Evolutionary conservation across 495 filamentous ascomycete genomes (phyloP), one percentile per base, ranked within the genome.

Genomic region (Penicillium roqueforti): DNA sequence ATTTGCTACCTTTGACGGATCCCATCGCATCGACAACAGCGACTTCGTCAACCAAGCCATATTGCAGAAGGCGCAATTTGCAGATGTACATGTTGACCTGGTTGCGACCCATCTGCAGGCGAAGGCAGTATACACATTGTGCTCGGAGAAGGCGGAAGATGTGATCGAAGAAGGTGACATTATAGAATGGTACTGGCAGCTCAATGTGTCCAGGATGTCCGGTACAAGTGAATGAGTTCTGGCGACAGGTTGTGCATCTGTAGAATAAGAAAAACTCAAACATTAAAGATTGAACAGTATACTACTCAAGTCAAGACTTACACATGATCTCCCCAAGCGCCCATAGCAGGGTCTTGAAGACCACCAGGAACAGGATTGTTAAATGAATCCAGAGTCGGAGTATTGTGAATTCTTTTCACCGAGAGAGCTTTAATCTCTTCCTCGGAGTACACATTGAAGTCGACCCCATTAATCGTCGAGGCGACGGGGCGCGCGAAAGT

Each of bases 131-230:
- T 47, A 85, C 78, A 69, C 95, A 99, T 74, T 89, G 88, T 37
- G 87, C 85, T 48, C 89, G 83, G 31, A 99, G 77, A 16, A 99
- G 74, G 25, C 89, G 83, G 47, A 92, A 80, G 47, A 88, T 76
- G 68, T 96, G 92, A 66, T 95, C 90, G 77, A 99, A 86, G 69
- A 96, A 96, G 1, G 89, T 86, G 22, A 91, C 87, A 73, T 97
- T 92, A 67, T 97, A 99, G 45, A 96, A 85, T 39, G 87, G 87
- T 10, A 92, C 84, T 3, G 95, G 92, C 23, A 99, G 83, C 58
- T 96, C 90, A 67, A 99, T 95, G 67, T 97, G 93, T 45, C 95
- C 95, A 29, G 84, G 80, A 74, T 99, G 95, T 54, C 95, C 95
- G 9, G 93, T 91, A 68, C 93, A 99, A 47, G 82, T 83, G 56